Percentiles rank a stretch among this genome's conserved stretches.
Conservation (phyloP, 768 basidiomycete species). For the Mycena capillaripes region DNA sequence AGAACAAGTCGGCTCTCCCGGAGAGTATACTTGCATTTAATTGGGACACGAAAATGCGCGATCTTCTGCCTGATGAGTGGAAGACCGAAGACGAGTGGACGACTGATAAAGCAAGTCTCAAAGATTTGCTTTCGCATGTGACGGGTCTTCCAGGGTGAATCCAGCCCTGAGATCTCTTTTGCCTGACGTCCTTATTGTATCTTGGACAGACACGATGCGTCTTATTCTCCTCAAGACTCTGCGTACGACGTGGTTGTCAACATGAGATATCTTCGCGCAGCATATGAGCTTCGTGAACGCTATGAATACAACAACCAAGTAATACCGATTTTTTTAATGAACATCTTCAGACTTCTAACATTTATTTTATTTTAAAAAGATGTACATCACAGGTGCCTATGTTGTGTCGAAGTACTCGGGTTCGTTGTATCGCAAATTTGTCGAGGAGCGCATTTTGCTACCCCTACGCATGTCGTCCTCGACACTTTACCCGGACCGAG, state of each 20-base stretch:
- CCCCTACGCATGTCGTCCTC: constrained; percentile 58
- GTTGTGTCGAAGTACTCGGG: constrained; percentile 43
- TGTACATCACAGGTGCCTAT: constrained; percentile 51
- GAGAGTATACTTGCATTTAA: constrained; percentile 43
- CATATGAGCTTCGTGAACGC: constrained; percentile 48
- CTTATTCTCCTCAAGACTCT: constrained; percentile 42
- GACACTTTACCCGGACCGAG: constrained; percentile 52
- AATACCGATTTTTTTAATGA: not conserved
- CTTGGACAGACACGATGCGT: constrained; percentile 45
- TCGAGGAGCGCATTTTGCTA: constrained; percentile 54
- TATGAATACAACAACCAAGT: constrained; percentile 55
- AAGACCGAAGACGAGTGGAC: constrained; percentile 57
- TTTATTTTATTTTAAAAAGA: constrained; percentile 47
- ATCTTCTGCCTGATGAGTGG: constrained; percentile 58
- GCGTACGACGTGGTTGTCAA: constrained; percentile 40
- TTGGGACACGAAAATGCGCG: constrained; percentile 53
- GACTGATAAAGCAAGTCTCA: constrained; percentile 49
- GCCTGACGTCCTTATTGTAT: not conserved
- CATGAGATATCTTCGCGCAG: constrained; percentile 45
- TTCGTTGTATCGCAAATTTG: constrained; percentile 53
- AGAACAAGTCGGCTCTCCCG: constrained; percentile 52
- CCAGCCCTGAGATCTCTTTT: not conserved
- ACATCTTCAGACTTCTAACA: not conserved
- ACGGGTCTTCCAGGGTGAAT: constrained; percentile 51
- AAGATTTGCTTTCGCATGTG: constrained; percentile 53